phyloP scores from a whole-genome alignment of 1,284 basidiomycete genomes.

The Omphalotus olearius region DNA sequence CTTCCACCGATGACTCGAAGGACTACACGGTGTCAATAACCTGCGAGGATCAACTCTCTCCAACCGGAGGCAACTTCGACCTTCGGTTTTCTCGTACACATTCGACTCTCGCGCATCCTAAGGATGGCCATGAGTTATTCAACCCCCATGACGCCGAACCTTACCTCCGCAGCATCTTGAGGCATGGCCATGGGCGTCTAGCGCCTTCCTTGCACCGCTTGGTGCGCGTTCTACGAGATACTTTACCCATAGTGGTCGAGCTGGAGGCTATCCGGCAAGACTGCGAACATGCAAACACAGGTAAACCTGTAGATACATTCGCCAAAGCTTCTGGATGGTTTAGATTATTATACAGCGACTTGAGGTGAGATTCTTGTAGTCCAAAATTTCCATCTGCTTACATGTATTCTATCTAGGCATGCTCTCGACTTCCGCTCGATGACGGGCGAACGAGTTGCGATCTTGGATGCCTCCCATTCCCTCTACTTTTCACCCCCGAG shows the following conservation, averaged over 20 bases:
- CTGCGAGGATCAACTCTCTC: conserved; percentile 66
- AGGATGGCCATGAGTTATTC: conserved; percentile 26
- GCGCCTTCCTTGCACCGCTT: conserved; percentile 60
- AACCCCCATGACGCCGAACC: conserved; percentile 76
- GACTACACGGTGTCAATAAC: conserved; percentile 70
- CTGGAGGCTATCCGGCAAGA: conserved; percentile 54
- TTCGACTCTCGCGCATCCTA: conserved; percentile 21
- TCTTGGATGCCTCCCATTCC: conserved; percentile 65
- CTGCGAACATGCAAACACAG: conserved; percentile 26
- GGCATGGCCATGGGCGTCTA: conserved; percentile 60
- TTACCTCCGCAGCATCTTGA: conserved; percentile 60
- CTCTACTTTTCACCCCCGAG: conserved; percentile 34
- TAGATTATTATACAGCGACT: conserved; percentile 64
- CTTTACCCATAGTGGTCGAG: conserved; percentile 67
- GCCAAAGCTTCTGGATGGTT: conserved; percentile 81
- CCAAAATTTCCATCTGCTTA: background rate
- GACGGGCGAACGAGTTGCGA: conserved; percentile 56
- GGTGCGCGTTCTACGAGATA: conserved; percentile 65
- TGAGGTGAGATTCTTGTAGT: conserved; percentile 39
- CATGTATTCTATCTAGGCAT: conserved; percentile 43
- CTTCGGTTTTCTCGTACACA: conserved; percentile 63
- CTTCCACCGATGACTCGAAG: conserved; percentile 26
- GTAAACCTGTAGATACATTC: conserved; percentile 50
- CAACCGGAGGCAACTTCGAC: conserved; percentile 61
- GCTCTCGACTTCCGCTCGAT: conserved; percentile 78